Base-by-base conservation (phyloP, 768 basidiomycete species). In the Pleurotus tuoliensis region DNA sequence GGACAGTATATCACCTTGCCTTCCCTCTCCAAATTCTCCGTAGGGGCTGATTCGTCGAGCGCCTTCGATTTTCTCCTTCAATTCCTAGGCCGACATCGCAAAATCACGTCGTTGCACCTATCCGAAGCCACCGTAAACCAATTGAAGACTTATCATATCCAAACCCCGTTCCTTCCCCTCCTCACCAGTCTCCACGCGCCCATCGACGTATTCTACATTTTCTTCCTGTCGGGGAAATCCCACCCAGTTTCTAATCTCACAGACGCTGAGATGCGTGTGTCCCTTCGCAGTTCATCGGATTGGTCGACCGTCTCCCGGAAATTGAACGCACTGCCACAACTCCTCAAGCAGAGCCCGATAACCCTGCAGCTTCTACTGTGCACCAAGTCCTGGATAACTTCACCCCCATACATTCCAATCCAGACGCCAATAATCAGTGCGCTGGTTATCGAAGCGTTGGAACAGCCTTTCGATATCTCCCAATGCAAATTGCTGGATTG, bases 1-100 rank as follows among this genome's bases (percentile, higher is more conserved):
- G 51, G 51, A 22, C 51, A 15, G 5, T 41, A 52, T n/a, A n/a
- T 68, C 41, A 56, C 62, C 34, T 59, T 70, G 34, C 66, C 65
- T 6, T 54, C 62, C 2, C 62, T 68, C 13, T 16, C 53, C 30
- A 27, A 46, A 13, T 62, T 69, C 18, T 55, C 63, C 7, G 50
- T 62, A 6, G 24, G 24, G 41, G 56, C 60, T 25, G 60, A 62
- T 0, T 27, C 49, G 6, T 54, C 58, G 51, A 63, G 64, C 47
- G 18, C 59, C 22, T 66, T 68, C 22, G 45, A 55, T 1, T 60
- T 59, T 47, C 55, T 70, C 34, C 20, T 65, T 40, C 11, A 34
- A 45, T 70, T 70, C 47, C 56, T 68, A n/a, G 56, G 37, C 2
- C 66, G 69, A 44, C 69, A 70, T 56, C 61, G 62, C 3, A 59